A percentile compares a stretch with the other conserved stretches of the same genome.
Evolutionary conservation across 2,329 filamentous ascomycete species (phyloP).

Genomic region (Ascomycota sp.): DNA sequence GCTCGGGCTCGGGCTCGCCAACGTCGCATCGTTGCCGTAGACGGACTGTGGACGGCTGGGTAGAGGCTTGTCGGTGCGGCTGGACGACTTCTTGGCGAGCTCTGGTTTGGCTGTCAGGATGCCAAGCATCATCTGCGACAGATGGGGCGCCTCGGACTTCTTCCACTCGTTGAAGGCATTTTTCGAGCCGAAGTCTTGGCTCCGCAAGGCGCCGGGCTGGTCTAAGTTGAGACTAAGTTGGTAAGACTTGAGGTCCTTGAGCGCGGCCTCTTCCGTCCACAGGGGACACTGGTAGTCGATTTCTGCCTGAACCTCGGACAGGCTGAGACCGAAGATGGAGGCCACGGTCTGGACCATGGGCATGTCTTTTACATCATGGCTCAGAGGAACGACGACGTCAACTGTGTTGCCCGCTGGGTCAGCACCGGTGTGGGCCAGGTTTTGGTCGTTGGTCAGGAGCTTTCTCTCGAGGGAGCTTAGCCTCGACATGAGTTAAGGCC

Average conservation of each 20-base stretch:
- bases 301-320: conserved; percentile 65
- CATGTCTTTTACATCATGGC: conserved; percentile 94
- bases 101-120: conserved; percentile 75
- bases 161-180: conserved; percentile 83
- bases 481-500: conserved; percentile 63
- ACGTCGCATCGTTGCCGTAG: conserved; percentile 27
- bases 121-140: conserved; percentile 85
- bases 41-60: conserved; percentile 26
- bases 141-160: conserved; percentile 64
- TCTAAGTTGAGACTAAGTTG: conserved; percentile 73
- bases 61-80: conserved; percentile 34
- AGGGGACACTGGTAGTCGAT: conserved; percentile 60
- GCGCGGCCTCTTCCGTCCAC: conserved; percentile 83
- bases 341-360: conserved; percentile 74
- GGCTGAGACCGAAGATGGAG: conserved; percentile 63
- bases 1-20: conserved; percentile 30
- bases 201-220: conserved; percentile 55
- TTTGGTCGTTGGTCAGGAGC: conserved; percentile 81
- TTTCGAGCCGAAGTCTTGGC: conserved; percentile 75
- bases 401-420: conserved; percentile 30
- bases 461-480: conserved; percentile 78
- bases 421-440: conserved; percentile 30
- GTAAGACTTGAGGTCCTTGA: conserved; percentile 84
- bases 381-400: conserved; percentile 66
- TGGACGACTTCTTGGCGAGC: conserved; percentile 55